Percentiles rank a stretch among this genome's conserved stretches.
phyloP scores from a whole-genome alignment of 1,284 basidiomycete genomes.

The Fistulina hepatica region DNA sequence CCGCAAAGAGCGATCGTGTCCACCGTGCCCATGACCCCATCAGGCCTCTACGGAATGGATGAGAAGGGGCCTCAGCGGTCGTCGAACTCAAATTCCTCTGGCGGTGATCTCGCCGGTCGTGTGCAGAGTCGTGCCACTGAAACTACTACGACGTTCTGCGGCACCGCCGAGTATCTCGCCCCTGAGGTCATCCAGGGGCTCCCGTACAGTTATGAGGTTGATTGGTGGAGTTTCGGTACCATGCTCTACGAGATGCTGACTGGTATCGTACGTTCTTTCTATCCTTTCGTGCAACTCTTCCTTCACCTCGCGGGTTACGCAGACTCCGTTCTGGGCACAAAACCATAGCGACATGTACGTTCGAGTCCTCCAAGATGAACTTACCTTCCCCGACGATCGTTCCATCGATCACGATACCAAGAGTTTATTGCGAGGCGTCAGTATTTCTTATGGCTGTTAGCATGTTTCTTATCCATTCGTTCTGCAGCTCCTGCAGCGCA shows the following conservation, averaged over 20 bases:
- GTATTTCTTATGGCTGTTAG: constrained; percentile 21
- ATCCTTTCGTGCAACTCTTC: constrained; percentile 9
- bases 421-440: constrained; percentile 85
- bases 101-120: constrained; percentile 37
- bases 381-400: constrained; percentile 82
- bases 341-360: constrained; percentile 95
- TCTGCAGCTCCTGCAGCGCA: constrained; percentile 75
- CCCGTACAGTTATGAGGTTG: constrained; percentile 89
- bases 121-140: constrained; percentile 37
- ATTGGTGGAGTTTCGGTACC: constrained; percentile 97
- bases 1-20: constrained; percentile 37
- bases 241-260: constrained; percentile 95
- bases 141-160: constrained; percentile 76
- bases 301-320: constrained; percentile 16
- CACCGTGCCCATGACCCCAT: constrained; percentile 48
- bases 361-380: constrained; percentile 76
- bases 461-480: constrained; percentile 10
- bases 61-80: too few relatives aligned
- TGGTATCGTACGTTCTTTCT: constrained; percentile 58
- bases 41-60: constrained; percentile 32
- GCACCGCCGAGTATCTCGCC: constrained; percentile 89
- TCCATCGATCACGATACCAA: constrained; percentile 91
- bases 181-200: constrained; percentile 89
- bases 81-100: too few relatives aligned
- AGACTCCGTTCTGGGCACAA: constrained; percentile 92